phyloP scores from a whole-genome alignment of 1,284 basidiomycete species.

The Heimioporus retisporus region DNA sequence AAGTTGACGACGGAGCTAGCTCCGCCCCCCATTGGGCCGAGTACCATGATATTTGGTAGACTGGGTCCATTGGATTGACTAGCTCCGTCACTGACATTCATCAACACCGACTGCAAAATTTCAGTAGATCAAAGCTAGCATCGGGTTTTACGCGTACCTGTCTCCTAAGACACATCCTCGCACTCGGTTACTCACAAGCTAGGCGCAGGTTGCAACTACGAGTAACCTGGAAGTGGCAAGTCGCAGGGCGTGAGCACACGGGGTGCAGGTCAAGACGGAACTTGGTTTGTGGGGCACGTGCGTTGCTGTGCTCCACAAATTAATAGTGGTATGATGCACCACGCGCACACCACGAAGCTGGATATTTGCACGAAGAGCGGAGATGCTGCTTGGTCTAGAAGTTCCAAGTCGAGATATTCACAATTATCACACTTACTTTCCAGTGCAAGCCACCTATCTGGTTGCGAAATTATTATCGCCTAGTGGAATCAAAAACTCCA shows the following conservation, averaged over 20 bases:
- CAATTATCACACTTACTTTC: too few species aligned
- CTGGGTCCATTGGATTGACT: slow-evolving; percentile 11
- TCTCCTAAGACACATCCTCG: slow-evolving; percentile 28
- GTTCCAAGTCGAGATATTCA: too few species aligned
- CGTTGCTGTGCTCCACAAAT: slow-evolving; percentile 20
- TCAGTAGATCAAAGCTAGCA: slow-evolving; percentile 6
- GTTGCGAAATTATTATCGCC: too few species aligned
- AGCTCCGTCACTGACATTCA: slow-evolving; percentile 14
- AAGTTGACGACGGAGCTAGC: slow-evolving; percentile 38
- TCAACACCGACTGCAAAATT: slow-evolving; percentile 14
- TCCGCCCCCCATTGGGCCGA: slow-evolving; percentile 37
- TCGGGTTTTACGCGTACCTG: slow-evolving; percentile 20
- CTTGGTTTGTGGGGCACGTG: slow-evolving; percentile 9
- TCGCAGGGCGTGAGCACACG: neutral
- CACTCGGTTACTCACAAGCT: neutral
- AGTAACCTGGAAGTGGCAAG: neutral
- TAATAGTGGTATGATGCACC: slow-evolving; percentile 13
- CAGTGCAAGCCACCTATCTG: too few species aligned
- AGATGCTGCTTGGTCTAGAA: slow-evolving; percentile 1
- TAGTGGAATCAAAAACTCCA: too few species aligned
- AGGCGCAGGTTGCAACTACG: neutral
- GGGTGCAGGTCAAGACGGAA: slow-evolving; percentile 5
- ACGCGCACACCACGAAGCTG: slow-evolving; percentile 16
- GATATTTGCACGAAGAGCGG: slow-evolving; percentile 15
- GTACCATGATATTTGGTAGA: slow-evolving; percentile 31